Evolutionary conservation across 345 rosid genomes (phyloP), one percentile per base, ranked within the genome.

Genomic region (Eucalyptus marginata): DNA sequence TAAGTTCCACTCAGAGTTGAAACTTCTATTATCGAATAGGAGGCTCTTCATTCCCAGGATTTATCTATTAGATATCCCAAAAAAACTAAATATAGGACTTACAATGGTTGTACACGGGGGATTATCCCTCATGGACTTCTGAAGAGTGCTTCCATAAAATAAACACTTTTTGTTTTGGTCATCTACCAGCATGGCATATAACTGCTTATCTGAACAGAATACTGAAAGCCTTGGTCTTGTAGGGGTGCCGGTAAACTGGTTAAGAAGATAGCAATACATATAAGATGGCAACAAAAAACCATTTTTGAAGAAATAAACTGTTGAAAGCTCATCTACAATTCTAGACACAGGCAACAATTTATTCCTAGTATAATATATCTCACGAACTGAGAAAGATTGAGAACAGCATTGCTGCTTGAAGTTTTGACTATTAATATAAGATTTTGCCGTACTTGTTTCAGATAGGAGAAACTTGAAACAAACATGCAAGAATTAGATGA

Each of bases 181-280:
- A 92, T 97, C 99, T 4, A 97, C 97, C 91, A 97, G 93, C 97
- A 95, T 93, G 16, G 97, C 99, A 87, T 96, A 96, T 44, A 97
- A 91, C 89, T 97, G 99, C 81, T 96, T 95, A 29, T 95, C 96
- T 36, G 98, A 96, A 92, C 98, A 96, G 94, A 97, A 97, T 33
- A 97, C 99, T 10, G 99, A 96, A 22, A 96, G 95, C 91, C 99
- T 93, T 76, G 99, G 99, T 49, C 93, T 96, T 80, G 89, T 88
- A 31, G 93, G 90, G 52, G 97, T 95, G 90, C 98, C 98, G 33
- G 93, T 95, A 86, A 94, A 96, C 98, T 96, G 92, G 44, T 87
- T 27, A 49, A 87, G 66, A 51, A 49, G 44, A 49, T 44, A 80
- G 83, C 9, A 47, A 50, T 50, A 52, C 11, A 11, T 22, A 13